These are phyloP conservation scores for Paxillus ammoniavirescens DNA, from an alignment of 768 basidiomycete genomes.

Conservation along the genomic window DNA sequence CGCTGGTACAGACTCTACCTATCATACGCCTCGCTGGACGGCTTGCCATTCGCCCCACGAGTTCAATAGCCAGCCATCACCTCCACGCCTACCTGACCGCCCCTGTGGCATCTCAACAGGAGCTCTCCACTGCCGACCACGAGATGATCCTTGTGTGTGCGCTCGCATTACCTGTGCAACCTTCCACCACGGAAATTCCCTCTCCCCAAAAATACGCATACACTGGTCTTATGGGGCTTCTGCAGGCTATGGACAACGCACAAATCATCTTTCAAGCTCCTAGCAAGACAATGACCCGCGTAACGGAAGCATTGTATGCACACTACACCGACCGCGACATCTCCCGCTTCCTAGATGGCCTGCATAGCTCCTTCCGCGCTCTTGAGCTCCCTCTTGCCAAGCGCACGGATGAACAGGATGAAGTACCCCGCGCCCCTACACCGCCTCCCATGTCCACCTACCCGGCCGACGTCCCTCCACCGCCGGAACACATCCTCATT, in stretches of 20 bases:
- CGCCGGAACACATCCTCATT: constrained; percentile 14
- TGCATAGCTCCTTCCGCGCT: constrained; percentile 15
- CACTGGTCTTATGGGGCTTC: constrained; percentile 40
- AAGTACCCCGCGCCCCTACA: constrained; percentile 7
- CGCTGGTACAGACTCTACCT: constrained; percentile 9
- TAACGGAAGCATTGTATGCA: constrained; percentile 28
- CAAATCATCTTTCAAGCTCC: constrained; percentile 31
- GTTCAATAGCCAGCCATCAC: constrained; percentile 37
- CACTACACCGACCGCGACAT: constrained; percentile 17
- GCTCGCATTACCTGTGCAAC: constrained; percentile 24
- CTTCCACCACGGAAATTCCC: constrained; percentile 5
- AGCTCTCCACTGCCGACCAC: constrained; percentile 43
- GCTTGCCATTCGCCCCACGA: constrained; percentile 34
- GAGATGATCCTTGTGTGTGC: constrained; percentile 42
- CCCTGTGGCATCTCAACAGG: constrained; percentile 24
- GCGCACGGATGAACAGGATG: constrained; percentile 7
- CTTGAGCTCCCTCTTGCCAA: constrained; percentile 21
- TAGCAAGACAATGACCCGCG: constrained; percentile 14
- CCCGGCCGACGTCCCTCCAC: constrained; percentile 12
- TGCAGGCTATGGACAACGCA: constrained; percentile 39
- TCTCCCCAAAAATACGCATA: constrained; percentile 32
- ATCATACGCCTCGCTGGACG: constrained; percentile 30
- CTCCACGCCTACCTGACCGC: constrained; percentile 47
- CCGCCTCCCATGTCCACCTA: constrained; percentile 6
- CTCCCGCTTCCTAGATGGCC: constrained; percentile 20